A percentile compares a stretch with the other conserved stretches of the same genome.
phyloP scores from a whole-genome alignment of 805 yeast species.

The Cyberlindnera meyerae region DNA sequence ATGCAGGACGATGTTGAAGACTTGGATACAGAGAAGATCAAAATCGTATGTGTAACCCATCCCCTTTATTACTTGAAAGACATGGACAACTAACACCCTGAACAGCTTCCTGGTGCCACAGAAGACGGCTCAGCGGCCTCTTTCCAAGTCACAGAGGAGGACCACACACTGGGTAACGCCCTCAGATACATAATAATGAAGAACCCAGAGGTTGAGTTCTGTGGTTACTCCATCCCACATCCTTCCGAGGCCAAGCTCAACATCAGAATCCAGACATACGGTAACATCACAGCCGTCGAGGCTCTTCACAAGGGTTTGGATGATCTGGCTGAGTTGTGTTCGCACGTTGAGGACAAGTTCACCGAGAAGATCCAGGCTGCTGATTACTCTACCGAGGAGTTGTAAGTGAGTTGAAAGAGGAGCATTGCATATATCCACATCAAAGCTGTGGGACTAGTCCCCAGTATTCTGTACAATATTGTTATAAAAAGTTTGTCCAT shows the following conservation, averaged over 20 bases:
- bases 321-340: conserved; percentile 77
- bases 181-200: conserved; percentile 93
- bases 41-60: conserved; percentile 13
- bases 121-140: conserved; percentile 95
- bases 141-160: conserved; percentile 89
- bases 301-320: conserved; percentile 90
- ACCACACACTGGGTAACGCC: conserved; percentile 94
- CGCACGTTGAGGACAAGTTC: conserved; percentile 76
- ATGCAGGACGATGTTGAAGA: conserved; percentile 26
- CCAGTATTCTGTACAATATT: too few species aligned
- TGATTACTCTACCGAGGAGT: conserved; percentile 42
- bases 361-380: conserved; percentile 60
- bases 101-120: conserved; percentile 70
- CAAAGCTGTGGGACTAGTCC: too few species aligned
- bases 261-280: conserved; percentile 92
- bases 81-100: conserved; percentile 1
- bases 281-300: conserved; percentile 76
- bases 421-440: too few species aligned
- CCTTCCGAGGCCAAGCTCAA: conserved; percentile 91
- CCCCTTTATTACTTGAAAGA: not conserved
- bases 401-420: too few species aligned
- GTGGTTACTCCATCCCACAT: conserved; percentile 98
- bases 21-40: conserved; percentile 24
- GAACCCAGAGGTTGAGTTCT: conserved; percentile 96
- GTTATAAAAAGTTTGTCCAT: too few species aligned